Percentiles rank a stretch among this genome's conserved stretches.
These are phyloP conservation scores for Dendrothele bispora DNA, from an alignment of 768 basidiomycete species.

Conservation along the genomic window DNA sequence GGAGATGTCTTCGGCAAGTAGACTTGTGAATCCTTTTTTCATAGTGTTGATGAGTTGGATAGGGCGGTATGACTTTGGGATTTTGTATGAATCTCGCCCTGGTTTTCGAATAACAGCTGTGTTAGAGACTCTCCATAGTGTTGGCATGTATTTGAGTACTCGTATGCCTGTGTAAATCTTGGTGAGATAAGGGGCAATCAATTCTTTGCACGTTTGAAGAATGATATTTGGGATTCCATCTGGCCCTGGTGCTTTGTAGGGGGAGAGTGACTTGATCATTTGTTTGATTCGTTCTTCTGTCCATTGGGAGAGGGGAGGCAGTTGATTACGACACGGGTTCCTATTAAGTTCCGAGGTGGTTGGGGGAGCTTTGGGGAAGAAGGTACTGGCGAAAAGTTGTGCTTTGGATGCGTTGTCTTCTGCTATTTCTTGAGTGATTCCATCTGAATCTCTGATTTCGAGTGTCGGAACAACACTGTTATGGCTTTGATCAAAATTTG, in stretches of 20 bases:
- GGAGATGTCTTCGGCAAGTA: slow-evolving; percentile 10
- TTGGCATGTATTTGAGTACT: background rate
- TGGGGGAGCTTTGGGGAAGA: background rate
- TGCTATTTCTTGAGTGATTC: no score
- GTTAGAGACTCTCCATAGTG: background rate
- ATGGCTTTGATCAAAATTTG: no score
- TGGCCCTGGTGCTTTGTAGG: slow-evolving; percentile 21
- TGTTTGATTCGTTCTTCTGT: slow-evolving; percentile 2
- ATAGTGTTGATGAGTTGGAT: background rate
- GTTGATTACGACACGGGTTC: slow-evolving; percentile 9
- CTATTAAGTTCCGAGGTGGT: background rate
- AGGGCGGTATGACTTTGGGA: background rate
- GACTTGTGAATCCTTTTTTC: slow-evolving; percentile 2
- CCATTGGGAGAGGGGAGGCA: background rate
- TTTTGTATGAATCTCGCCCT: background rate
- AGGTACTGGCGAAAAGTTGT: background rate
- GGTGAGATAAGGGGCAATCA: background rate
- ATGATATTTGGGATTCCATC: slow-evolving; percentile 5
- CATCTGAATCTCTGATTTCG: background rate
- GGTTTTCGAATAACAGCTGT: background rate
- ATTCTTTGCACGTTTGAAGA: background rate
- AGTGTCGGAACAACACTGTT: background rate
- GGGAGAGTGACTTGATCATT: slow-evolving; percentile 13
- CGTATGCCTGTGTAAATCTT: background rate
- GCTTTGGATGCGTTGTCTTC: background rate